Base-by-base conservation (phyloP, 192 early-diverging fungal genomes). In the Mortierella alpina region DNA sequence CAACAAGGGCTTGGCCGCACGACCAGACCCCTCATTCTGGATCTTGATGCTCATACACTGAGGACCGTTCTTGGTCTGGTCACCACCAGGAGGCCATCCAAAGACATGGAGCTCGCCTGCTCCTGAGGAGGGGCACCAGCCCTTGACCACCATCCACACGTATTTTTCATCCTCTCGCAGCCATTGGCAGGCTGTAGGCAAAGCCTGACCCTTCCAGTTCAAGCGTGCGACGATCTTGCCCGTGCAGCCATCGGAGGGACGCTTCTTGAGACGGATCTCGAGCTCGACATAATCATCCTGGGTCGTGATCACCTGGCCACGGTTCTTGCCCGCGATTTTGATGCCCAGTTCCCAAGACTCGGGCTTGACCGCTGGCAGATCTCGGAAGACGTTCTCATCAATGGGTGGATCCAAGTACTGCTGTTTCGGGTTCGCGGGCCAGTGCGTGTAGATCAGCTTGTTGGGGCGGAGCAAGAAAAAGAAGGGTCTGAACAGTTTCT, bases 371-470 rank as follows among this genome's bases (percentile, higher is more conserved):
- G 70, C 66, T 9, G 87, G 87, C 2, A 88, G 75, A 1, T 71
- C 73, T 6, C 84, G 74, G 78, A 82, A 88, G 61, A 84, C 83
- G 8, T 63, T 71, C 42, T 89, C 84, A 4, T 75, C 63, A 18
- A 88, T 58, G 45, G 83, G 84, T 18, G 85, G 84, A 15, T 74
- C 50, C 20, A 90, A 44, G 63, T 81, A 88, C 73, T 90, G 89
- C 20, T 89, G 67, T 31, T 65, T 70, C n/a, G 74, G 64, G 20
- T 90, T 74, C 57, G 82, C 71, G 18, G 89, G 89, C 70, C 83
- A 84, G 69, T 90, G 89, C 40, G 86, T 84, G 65, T 86, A 90
- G 59, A 90, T 90, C 64, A 88, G 78, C 41, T 79, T 53, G 58
- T 77, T 84, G 46, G 87, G 88, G 49, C 72, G 63, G 13, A 84